phyloP scores from a whole-genome alignment of 768 basidiomycete genomes.

The Leccinellum albellum region DNA sequence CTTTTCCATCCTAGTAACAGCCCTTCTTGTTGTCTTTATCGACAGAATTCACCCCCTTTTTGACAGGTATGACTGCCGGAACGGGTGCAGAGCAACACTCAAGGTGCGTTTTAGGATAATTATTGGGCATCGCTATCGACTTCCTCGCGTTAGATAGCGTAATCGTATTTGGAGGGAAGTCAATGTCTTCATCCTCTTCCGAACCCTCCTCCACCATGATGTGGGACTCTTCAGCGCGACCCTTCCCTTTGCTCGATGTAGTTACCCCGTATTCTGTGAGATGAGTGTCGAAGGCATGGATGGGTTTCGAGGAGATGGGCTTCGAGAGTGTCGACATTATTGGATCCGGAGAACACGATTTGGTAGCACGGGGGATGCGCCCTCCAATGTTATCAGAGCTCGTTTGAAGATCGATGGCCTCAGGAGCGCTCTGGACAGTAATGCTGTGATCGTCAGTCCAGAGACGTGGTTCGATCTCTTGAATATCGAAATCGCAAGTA shows the following conservation, averaged over 20 bases:
- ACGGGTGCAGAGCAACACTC: conserved; percentile 1
- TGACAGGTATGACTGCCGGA: conserved; percentile 6
- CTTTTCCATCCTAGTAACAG: conserved; percentile 22
- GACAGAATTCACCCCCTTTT: not conserved
- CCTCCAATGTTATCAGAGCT: conserved; percentile 22
- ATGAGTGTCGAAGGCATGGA: conserved; percentile 22
- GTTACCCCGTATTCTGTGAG: conserved; percentile 6
- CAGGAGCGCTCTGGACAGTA: conserved; percentile 8
- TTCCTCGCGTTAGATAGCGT: not conserved
- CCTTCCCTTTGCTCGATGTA: conserved; percentile 21
- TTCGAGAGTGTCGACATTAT: not conserved
- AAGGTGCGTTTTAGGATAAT: not conserved
- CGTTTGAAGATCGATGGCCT: conserved; percentile 17
- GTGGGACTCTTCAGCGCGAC: conserved; percentile 11
- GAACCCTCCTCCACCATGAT: conserved; percentile 18
- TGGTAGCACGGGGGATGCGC: conserved; percentile 6
- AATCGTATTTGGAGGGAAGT: conserved; percentile 1
- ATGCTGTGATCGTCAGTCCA: not conserved
- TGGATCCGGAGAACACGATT: conserved; percentile 25
- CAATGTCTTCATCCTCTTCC: conserved; percentile 22
- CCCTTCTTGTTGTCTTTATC: conserved; percentile 1
- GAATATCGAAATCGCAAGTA: conserved; percentile 21
- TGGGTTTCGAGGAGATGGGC: not conserved
- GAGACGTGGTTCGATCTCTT: conserved; percentile 9
- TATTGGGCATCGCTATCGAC: conserved; percentile 14